Percentiles rank a stretch among this genome's conserved stretches.
Conservation (phyloP, 139 green algal species). For the Monoraphidium neglectum region DNA sequence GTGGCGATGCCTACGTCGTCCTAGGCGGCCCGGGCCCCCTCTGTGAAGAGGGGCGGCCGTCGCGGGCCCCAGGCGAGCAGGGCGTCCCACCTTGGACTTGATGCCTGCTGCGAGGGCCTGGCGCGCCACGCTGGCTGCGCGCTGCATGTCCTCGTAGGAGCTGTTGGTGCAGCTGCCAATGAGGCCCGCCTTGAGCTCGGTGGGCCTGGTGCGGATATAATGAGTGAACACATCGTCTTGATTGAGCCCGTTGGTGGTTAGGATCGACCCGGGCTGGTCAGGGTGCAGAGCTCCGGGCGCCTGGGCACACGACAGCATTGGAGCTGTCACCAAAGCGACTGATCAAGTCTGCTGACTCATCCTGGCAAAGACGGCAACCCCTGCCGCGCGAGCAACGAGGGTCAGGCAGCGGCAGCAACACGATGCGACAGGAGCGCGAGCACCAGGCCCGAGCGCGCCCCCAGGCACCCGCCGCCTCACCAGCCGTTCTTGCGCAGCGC, state of each 20-base stretch:
- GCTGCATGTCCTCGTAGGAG: constrained; percentile 94
- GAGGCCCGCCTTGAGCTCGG: constrained; percentile 72
- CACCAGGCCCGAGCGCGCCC: too few relatives aligned
- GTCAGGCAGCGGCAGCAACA: too few relatives aligned
- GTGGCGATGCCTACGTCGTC: too few relatives aligned
- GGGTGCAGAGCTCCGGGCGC: background rate
- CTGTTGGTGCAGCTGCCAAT: constrained; percentile 96
- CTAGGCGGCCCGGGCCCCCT: too few relatives aligned
- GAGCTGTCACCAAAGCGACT: background rate
- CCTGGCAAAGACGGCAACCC: too few relatives aligned
- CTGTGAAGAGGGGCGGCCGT: too few relatives aligned
- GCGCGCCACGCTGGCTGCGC: constrained; percentile 75
- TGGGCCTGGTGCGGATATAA: background rate
- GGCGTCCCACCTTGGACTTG: constrained; percentile 70
- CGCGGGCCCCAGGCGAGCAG: too few relatives aligned
- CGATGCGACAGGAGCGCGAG: too few relatives aligned
- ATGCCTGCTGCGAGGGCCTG: constrained; percentile 83
- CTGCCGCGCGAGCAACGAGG: too few relatives aligned
- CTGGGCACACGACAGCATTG: background rate
- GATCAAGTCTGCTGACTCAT: too few relatives aligned
- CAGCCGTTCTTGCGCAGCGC: constrained; percentile 74
- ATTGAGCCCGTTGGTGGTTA: background rate
- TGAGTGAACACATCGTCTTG: background rate
- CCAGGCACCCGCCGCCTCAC: constrained; percentile 11
- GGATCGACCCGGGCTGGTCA: background rate